Conservation (phyloP, 2,329 filamentous ascomycete genomes). For the Capronia americana region DNA sequence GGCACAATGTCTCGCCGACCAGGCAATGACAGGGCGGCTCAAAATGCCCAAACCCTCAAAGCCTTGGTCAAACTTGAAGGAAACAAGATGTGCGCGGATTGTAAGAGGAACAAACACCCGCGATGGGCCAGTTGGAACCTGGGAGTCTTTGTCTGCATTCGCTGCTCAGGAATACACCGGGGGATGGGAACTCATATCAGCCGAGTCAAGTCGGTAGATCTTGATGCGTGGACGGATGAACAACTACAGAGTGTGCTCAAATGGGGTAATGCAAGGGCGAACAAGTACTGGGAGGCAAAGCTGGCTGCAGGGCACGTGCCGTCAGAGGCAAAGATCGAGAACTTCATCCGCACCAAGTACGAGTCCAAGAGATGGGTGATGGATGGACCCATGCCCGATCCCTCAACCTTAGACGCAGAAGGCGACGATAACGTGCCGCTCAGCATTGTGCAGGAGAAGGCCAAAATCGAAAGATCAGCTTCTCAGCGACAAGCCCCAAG, state of each 20-base stretch:
- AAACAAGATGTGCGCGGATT: conserved; percentile 97
- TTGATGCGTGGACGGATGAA: conserved; percentile 98
- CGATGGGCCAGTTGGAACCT: conserved; percentile 99
- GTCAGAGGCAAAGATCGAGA: conserved; percentile 98
- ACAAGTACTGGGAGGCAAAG: conserved; percentile 98
- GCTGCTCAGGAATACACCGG: conserved; percentile 97
- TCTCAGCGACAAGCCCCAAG: conserved; percentile 58
- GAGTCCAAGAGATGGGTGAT: conserved; percentile 99
- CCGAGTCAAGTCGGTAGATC: conserved; percentile 95
- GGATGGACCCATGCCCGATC: conserved; percentile 93
- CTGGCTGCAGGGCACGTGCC: conserved; percentile 88
- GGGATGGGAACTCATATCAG: conserved; percentile 99
- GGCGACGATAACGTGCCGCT: conserved; percentile 82
- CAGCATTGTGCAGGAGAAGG: conserved; percentile 73
- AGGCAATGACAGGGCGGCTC: conserved; percentile 75
- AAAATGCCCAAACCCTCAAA: conserved; percentile 94
- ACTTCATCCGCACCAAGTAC: conserved; percentile 99
- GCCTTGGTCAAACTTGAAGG: conserved; percentile 89
- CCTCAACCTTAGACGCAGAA: conserved; percentile 80
- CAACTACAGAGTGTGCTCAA: conserved; percentile 90
- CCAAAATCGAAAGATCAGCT: conserved; percentile 67
- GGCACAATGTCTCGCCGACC: conserved; percentile 49
- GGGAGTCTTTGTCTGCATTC: conserved; percentile 95
- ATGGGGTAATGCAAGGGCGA: conserved; percentile 96
- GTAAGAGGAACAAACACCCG: conserved; percentile 98